A percentile compares a stretch with the other conserved stretches of the same genome.
Evolutionary conservation across 805 yeast species (phyloP).

Genomic region (Tetrapisispora namnaoensis): DNA sequence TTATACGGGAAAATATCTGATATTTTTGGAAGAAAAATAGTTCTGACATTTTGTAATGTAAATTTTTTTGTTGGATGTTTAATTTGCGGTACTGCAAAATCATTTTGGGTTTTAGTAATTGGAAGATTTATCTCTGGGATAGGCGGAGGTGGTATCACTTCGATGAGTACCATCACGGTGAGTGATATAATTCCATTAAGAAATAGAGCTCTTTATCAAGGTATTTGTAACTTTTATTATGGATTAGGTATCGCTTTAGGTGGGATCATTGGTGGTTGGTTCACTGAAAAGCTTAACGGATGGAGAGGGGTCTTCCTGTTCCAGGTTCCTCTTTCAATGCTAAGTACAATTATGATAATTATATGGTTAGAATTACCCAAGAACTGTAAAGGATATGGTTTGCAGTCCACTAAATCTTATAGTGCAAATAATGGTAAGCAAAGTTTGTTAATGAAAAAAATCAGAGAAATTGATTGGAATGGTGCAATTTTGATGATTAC

Average conservation of each 20-base stretch:
- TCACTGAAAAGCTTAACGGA: conserved; percentile 29
- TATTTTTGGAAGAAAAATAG: conserved; percentile 55
- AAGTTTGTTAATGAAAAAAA: not conserved
- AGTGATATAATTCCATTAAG: conserved; percentile 72
- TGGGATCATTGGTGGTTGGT: conserved; percentile 49
- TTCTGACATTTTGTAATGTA: conserved; percentile 41
- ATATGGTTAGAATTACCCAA: conserved; percentile 29
- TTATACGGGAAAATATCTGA: conserved; percentile 62
- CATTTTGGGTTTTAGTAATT: conserved; percentile 38
- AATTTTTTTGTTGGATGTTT: conserved; percentile 50
- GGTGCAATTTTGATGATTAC: conserved; percentile 40
- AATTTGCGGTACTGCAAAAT: conserved; percentile 43
- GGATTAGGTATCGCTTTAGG: conserved; percentile 72
- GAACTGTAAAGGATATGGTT: conserved; percentile 28
- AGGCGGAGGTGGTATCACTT: conserved; percentile 73
- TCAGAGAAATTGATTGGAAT: conserved; percentile 41
- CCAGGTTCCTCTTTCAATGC: conserved; percentile 38
- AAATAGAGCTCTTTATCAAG: conserved; percentile 75
- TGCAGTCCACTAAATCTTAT: not conserved
- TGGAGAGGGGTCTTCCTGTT: conserved; percentile 57
- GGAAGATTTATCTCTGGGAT: conserved; percentile 69
- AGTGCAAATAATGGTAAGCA: not conserved
- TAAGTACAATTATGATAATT: conserved; percentile 41
- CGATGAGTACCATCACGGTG: conserved; percentile 53
- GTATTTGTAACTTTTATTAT: conserved; percentile 64